Evolutionary conservation across 192 early-diverging fungal genomes (phyloP).

Genomic region (Radiomyces spectabilis): DNA sequence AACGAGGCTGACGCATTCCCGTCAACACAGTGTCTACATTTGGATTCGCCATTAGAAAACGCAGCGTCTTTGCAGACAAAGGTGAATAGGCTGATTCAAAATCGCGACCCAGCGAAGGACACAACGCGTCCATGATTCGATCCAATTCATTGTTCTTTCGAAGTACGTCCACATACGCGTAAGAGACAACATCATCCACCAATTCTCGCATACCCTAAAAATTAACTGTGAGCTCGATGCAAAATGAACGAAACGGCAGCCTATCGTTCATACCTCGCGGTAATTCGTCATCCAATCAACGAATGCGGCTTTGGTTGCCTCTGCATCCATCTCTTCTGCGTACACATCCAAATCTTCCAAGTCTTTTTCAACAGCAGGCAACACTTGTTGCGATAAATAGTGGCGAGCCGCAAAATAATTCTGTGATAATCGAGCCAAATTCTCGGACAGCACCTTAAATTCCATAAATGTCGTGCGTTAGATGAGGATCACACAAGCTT

Average conservation of each 20-base stretch:
- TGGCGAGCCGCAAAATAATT: conserved; percentile 58
- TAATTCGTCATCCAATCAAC: conserved; percentile 40
- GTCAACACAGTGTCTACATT: conserved; percentile 49
- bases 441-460: conserved; percentile 51
- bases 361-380: conserved; percentile 44
- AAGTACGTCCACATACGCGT: conserved; percentile 42
- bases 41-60: conserved; percentile 34
- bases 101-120: conserved; percentile 22
- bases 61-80: conserved; percentile 42
- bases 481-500: too few relatives aligned
- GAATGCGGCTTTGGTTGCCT: conserved; percentile 22
- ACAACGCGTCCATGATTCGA: conserved; percentile 34
- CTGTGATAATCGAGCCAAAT: conserved; percentile 46
- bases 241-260: too few relatives aligned
- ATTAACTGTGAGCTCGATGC: too few relatives aligned
- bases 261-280: conserved; percentile 20
- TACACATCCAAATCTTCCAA: conserved; percentile 32
- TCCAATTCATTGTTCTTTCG: conserved; percentile 49
- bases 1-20: conserved; percentile 51
- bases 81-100: conserved; percentile 33
- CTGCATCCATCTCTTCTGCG: conserved; percentile 8
- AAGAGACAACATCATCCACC: conserved; percentile 28
- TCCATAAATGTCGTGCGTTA: too few relatives aligned
- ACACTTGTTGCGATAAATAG: conserved; percentile 49
- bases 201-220: conserved; percentile 15